Evolutionary conservation across 495 filamentous ascomycete genomes (phyloP).

Genomic region (Tuber calosporum): DNA sequence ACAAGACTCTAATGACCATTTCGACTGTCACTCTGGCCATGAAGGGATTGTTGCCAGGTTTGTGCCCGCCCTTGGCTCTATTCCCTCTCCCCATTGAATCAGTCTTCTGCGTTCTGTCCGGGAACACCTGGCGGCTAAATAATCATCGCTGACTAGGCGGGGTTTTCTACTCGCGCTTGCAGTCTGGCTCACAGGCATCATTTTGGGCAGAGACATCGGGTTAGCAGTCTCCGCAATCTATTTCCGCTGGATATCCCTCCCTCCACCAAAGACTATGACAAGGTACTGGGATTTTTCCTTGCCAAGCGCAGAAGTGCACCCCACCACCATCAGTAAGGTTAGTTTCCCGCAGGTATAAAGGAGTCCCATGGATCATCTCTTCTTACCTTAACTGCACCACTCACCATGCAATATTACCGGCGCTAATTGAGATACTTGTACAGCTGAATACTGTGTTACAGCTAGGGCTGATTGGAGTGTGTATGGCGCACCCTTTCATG

Average conservation of each 20-base stretch:
- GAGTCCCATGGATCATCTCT: neutral
- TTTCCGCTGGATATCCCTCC: constrained; percentile 88
- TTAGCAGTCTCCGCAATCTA: constrained; percentile 86
- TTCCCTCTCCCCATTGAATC: constrained; percentile 9
- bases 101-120: neutral
- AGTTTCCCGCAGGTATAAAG: neutral
- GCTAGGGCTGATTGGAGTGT: constrained; percentile 66
- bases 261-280: constrained; percentile 80
- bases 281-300: constrained; percentile 98
- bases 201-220: constrained; percentile 82
- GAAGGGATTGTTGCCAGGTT: constrained; percentile 73
- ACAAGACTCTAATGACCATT: constrained; percentile 91
- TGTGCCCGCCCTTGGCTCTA: constrained; percentile 29
- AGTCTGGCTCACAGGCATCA: constrained; percentile 82
- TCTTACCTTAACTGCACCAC: neutral
- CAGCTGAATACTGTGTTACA: constrained; percentile 67
- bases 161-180: neutral
- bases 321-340: constrained; percentile 82
- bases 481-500: constrained; percentile 61
- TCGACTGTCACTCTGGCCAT: constrained; percentile 73
- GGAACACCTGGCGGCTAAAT: neutral
- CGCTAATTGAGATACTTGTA: constrained; percentile 8
- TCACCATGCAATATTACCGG: neutral
- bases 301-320: constrained; percentile 84
- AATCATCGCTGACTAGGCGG: constrained; percentile 8